Conservation (phyloP, 305 asterid species). For the Ajuga reptans region DNA sequence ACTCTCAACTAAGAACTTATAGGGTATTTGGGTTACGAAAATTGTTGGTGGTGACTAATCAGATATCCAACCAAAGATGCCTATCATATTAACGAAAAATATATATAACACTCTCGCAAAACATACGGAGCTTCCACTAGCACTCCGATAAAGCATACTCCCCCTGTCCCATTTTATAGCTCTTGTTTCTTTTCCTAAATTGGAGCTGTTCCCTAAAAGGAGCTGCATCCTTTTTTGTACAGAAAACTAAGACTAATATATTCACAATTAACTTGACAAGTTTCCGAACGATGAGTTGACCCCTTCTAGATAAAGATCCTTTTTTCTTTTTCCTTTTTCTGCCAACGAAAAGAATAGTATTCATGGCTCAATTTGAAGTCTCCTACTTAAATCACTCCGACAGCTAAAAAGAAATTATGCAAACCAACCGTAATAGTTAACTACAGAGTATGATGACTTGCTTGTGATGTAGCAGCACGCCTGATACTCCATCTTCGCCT, state of each 20-base stretch:
- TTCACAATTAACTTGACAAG: background rate
- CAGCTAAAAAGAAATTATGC: slow-evolving; percentile 27
- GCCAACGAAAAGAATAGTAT: background rate
- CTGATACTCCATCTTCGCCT: slow-evolving; percentile 96
- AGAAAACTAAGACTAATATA: too few species aligned
- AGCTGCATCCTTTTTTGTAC: too few species aligned
- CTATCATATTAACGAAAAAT: background rate
- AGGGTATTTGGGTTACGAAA: background rate
- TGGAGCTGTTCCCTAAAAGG: too few species aligned
- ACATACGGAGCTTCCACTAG: background rate
- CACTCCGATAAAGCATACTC: background rate
- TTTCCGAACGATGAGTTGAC: background rate
- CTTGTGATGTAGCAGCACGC: slow-evolving; percentile 98
- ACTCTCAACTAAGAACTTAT: background rate
- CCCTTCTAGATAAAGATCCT: background rate
- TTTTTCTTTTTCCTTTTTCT: background rate
- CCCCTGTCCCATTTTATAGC: too few species aligned
- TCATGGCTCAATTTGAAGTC: slow-evolving; percentile 9
- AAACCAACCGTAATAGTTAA: slow-evolving; percentile 52
- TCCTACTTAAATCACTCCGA: slow-evolving; percentile 16
- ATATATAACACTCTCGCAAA: background rate
- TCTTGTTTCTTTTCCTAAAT: too few species aligned
- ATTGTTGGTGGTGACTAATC: background rate
- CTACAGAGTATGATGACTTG: slow-evolving; percentile 67
- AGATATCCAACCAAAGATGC: background rate